Evolutionary conservation across 768 basidiomycete species (phyloP).

Genomic region (Trametes elegans): DNA sequence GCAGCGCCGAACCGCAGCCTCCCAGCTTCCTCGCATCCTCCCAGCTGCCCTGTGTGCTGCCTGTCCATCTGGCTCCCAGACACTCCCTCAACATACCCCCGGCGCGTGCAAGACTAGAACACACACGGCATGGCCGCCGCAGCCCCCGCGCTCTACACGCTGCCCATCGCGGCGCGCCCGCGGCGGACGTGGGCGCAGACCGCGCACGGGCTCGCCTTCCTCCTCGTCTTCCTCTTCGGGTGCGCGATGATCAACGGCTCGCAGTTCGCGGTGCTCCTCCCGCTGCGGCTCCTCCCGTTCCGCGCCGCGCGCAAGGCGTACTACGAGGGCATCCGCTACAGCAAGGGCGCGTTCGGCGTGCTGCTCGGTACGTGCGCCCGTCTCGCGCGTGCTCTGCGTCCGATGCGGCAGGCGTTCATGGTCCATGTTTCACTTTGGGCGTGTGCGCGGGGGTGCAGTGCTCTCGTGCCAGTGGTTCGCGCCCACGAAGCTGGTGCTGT

Average conservation of each 20-base stretch:
- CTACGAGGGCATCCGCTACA: slow-evolving; percentile 69
- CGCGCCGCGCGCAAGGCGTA: slow-evolving; percentile 54
- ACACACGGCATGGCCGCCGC: slow-evolving; percentile 16
- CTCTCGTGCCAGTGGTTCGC: slow-evolving; percentile 82
- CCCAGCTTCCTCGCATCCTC: no score
- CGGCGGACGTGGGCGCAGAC: slow-evolving; percentile 51
- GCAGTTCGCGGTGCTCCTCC: slow-evolving; percentile 71
- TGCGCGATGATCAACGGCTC: slow-evolving; percentile 68
- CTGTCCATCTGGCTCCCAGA: no score
- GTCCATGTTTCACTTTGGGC: no score
- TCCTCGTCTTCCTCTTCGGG: slow-evolving; percentile 57
- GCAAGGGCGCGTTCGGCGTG: slow-evolving; percentile 79
- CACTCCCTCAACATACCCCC: no score
- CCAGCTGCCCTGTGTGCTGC: no score
- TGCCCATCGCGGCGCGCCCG: slow-evolving; percentile 55
- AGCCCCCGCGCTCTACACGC: slow-evolving; percentile 32
- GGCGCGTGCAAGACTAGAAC: background rate
- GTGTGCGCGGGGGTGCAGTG: slow-evolving; percentile 48
- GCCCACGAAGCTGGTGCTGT: slow-evolving; percentile 68
- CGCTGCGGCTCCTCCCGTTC: slow-evolving; percentile 65
- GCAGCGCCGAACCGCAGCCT: no score
- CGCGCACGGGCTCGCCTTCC: slow-evolving; percentile 50
- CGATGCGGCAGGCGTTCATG: background rate
- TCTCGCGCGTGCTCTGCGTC: background rate
- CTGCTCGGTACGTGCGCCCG: slow-evolving; percentile 65